Evolutionary conservation across 345 rosid species (phyloP).

Genomic region (Lepidium didymum): DNA sequence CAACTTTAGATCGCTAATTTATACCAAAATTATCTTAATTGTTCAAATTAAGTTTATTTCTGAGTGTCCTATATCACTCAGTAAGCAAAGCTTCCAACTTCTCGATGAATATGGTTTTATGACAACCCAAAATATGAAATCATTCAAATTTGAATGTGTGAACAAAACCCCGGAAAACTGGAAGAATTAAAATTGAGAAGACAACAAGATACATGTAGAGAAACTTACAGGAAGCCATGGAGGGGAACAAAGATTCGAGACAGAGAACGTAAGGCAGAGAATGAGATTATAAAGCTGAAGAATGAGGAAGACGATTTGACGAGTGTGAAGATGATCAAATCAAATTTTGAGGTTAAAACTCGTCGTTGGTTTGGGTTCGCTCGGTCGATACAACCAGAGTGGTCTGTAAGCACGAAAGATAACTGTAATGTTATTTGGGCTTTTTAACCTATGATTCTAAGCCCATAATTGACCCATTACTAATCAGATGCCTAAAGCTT

Average conservation of each 20-base stretch:
- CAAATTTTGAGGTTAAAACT: conserved; percentile 19
- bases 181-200: not conserved
- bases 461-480: not conserved
- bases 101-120: not conserved
- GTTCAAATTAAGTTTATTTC: conserved; percentile 11
- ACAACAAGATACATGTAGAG: not conserved
- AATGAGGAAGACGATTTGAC: conserved; percentile 17
- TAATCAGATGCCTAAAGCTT: not conserved
- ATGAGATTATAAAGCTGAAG: not conserved
- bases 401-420: conserved; percentile 14
- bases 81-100: not conserved
- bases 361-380: conserved; percentile 25
- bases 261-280: not conserved
- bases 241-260: conserved; percentile 9
- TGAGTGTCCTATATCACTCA: not conserved
- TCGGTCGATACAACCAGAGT: conserved; percentile 33
- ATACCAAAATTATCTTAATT: not conserved
- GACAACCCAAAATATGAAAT: not conserved
- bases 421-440: not conserved
- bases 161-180: not conserved
- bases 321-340: conserved; percentile 5
- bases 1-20: not conserved
- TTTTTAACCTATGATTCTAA: not conserved
- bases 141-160: not conserved
- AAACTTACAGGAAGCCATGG: conserved; percentile 38